These are phyloP conservation scores for Clonostachys rhizophaga DNA, from an alignment of 2,329 filamentous ascomycete species.

Conservation along the genomic window DNA sequence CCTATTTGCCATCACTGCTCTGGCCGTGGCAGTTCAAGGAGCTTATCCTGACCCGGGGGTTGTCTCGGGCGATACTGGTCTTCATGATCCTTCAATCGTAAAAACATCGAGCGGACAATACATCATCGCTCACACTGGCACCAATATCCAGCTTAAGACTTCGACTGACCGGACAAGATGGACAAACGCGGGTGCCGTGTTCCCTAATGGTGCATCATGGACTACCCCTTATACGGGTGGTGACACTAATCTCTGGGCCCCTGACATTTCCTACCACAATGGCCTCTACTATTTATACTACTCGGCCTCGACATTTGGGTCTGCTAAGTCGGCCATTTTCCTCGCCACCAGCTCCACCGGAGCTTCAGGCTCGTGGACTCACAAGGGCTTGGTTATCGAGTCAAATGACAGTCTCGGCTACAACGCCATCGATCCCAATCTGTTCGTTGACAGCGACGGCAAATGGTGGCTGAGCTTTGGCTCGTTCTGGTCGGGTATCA, in stretches of 20 bases:
- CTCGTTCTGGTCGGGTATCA: slow-evolving; percentile 23
- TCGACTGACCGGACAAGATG: slow-evolving; percentile 21
- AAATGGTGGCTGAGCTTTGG: slow-evolving; percentile 23
- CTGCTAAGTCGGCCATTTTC: slow-evolving; percentile 19
- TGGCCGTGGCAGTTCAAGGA: not conserved
- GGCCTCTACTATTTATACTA: slow-evolving; percentile 23
- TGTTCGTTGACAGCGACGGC: slow-evolving; percentile 15
- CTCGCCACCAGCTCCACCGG: slow-evolving; percentile 20
- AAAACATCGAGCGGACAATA: slow-evolving; percentile 19
- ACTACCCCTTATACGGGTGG: slow-evolving; percentile 19
- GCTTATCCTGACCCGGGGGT: slow-evolving; percentile 9
- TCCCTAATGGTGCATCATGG: slow-evolving; percentile 21
- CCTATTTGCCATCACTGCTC: not conserved
- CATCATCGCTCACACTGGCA: slow-evolving; percentile 16
- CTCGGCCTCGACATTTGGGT: slow-evolving; percentile 20
- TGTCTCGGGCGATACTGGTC: slow-evolving; percentile 14
- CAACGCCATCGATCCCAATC: slow-evolving; percentile 21
- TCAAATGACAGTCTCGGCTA: slow-evolving; percentile 12
- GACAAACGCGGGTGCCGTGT: slow-evolving; percentile 18
- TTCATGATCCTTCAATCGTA: slow-evolving; percentile 20
- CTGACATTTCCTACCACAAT: slow-evolving; percentile 40
- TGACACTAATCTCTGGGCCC: slow-evolving; percentile 37
- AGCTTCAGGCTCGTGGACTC: slow-evolving; percentile 18
- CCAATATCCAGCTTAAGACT: slow-evolving; percentile 20
- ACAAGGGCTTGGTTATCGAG: slow-evolving; percentile 18